Evolutionary conservation across 148 eudicot species (phyloP), one percentile per base, ranked within the genome.

Genomic region (Amaranthus cruentus): DNA sequence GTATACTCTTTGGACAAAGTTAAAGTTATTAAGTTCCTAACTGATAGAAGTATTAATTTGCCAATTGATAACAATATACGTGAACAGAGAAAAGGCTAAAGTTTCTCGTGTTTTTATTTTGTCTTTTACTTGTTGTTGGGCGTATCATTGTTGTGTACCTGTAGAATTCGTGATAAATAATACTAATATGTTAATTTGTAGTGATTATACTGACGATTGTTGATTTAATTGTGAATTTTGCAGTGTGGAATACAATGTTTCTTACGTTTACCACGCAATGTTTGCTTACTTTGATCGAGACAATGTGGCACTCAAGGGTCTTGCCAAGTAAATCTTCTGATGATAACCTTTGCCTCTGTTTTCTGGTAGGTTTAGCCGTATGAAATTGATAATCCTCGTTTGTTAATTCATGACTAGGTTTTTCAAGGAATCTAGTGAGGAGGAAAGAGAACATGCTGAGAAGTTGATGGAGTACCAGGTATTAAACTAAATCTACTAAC

Each of bases 401-500:
- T 18, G 58, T 46, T 75, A 62, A 4, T 62, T 62, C 48, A 44
- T 75, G 47, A 14, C 28, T 71, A 94, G 98, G 77, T 94, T 94
- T 74, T 94, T 91, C 75, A 88, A 87, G 85, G 96, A 94, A 71
- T 89, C 97, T 0, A 94, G 98, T 75, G 88, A 79, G 72, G 98
- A 94, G 81, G 97, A 94, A 82, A 87, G 98, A 72, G 97, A 77
- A n/a, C 98, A 94, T 71, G 97, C 98, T 61, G 97, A 94, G 79
- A 89, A 91, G 75, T 84, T 94, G 0, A 94, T 94, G 98, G 90
- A 91, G 78, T 91, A 94, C 73, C 98, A 94, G 97, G 98, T 94
- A 74, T 13, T 28, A 28, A 28, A 28, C 1, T 1, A 28, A 28
- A 28, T 28, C 38, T 28, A 28, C 38, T 28, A 28, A 28, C 38